Evolutionary conservation across 805 yeast species (phyloP).

Genomic region (Candida parachauliodes): DNA sequence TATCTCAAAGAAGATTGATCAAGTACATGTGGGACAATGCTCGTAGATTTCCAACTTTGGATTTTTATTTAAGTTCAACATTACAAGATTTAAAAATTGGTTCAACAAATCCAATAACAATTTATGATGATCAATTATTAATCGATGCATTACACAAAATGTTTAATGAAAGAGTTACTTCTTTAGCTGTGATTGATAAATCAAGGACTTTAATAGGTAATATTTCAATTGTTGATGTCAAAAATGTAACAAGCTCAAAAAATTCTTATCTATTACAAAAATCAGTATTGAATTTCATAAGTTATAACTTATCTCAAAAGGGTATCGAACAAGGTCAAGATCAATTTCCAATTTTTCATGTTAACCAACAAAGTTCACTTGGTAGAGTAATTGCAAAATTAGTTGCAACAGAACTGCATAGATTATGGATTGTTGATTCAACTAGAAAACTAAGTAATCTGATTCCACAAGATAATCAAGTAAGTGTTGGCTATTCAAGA

Average conservation of each 20-base stretch:
- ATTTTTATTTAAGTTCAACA: conserved; percentile 64
- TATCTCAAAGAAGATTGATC: conserved; percentile 86
- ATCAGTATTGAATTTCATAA: conserved; percentile 82
- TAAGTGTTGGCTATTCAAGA: not conserved
- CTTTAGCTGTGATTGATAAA: conserved; percentile 88
- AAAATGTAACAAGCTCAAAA: conserved; percentile 80
- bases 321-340: conserved; percentile 95
- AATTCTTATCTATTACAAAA: conserved; percentile 79
- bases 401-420: conserved; percentile 91
- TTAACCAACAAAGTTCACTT: conserved; percentile 70
- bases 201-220: conserved; percentile 78
- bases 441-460: conserved; percentile 10
- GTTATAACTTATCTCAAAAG: conserved; percentile 79
- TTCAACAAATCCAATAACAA: conserved; percentile 62
- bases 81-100: conserved; percentile 77
- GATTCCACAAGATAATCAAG: not conserved
- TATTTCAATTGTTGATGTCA: conserved; percentile 91
- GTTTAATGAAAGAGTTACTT: conserved; percentile 80
- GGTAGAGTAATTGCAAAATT: conserved; percentile 90
- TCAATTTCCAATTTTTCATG: conserved; percentile 95
- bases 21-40: conserved; percentile 91
- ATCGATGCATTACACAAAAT: conserved; percentile 83
- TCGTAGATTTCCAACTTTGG: conserved; percentile 77
- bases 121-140: conserved; percentile 81
- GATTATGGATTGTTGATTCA: conserved; percentile 75